These are phyloP conservation scores for Paulownia fortunei DNA, from an alignment of 257 asterid species.

Conservation along the genomic window DNA sequence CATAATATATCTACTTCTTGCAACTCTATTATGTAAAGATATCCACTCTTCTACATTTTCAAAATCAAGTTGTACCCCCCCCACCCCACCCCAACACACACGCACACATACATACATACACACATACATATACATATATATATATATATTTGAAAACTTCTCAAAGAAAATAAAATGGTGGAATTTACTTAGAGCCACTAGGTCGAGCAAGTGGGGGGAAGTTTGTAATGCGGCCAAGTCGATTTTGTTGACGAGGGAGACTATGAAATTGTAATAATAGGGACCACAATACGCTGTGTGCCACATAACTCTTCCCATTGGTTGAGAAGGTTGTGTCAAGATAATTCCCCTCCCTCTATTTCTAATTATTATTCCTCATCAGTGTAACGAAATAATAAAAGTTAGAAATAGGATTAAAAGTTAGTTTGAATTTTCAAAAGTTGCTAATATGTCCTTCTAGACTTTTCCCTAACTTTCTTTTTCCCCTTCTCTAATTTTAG, in stretches of 20 bases:
- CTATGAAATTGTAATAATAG: slow-evolving; percentile 12
- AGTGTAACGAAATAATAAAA: slow-evolving; percentile 8
- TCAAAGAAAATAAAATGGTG: slow-evolving; percentile 11
- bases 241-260: slow-evolving; percentile 63
- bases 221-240: slow-evolving; percentile 39
- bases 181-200: slow-evolving; percentile 30
- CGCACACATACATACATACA: too few species aligned
- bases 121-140: neutral
- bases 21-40: too few species aligned
- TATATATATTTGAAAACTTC: neutral
- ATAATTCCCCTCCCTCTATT: slow-evolving; percentile 33
- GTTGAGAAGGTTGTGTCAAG: slow-evolving; percentile 41
- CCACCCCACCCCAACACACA: too few species aligned
- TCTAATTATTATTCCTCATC: neutral
- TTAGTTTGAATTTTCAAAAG: slow-evolving; percentile 37
- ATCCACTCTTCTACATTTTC: too few species aligned
- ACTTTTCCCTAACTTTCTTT: neutral
- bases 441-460: slow-evolving; percentile 9
- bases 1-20: too few species aligned
- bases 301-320: slow-evolving; percentile 59
- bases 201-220: slow-evolving; percentile 28
- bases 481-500: neutral
- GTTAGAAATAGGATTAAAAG: too few species aligned
- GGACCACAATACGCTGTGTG: slow-evolving; percentile 46
- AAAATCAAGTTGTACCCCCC: too few species aligned